phyloP scores from a whole-genome alignment of 192 early-diverging fungal genomes.

The Gamsiella multidivaricata region DNA sequence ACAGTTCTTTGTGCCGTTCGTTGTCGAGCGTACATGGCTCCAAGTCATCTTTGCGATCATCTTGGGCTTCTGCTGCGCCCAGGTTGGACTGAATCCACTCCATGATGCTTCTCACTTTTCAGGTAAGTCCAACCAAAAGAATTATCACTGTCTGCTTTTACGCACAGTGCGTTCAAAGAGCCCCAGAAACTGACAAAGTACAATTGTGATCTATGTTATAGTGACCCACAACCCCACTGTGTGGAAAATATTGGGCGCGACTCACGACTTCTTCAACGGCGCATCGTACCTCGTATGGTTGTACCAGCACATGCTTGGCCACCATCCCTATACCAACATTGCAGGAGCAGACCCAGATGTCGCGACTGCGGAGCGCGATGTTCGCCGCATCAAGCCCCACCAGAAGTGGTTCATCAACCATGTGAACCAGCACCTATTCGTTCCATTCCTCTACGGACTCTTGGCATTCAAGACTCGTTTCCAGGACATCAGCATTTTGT shows the following conservation, averaged over 20 bases:
- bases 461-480: slow-evolving; percentile 63
- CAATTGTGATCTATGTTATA: neutral
- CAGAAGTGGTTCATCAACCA: slow-evolving; percentile 65
- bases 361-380: slow-evolving; percentile 57
- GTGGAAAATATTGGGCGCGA: slow-evolving; percentile 65
- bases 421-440: slow-evolving; percentile 60
- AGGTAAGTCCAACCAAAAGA: slow-evolving; percentile 20
- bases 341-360: slow-evolving; percentile 67
- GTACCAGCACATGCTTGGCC: slow-evolving; percentile 69
- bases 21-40: slow-evolving; percentile 58
- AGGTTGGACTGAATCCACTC: slow-evolving; percentile 65
- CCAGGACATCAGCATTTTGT: slow-evolving; percentile 63
- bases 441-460: slow-evolving; percentile 63
- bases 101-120: slow-evolving; percentile 69
- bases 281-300: slow-evolving; percentile 66
- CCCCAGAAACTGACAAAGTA: neutral
- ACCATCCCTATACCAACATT: slow-evolving; percentile 71
- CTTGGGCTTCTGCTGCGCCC: slow-evolving; percentile 63
- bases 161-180: too few species aligned
- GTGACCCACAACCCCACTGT: slow-evolving; percentile 63
- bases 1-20: slow-evolving; percentile 57
- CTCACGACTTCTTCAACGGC: slow-evolving; percentile 70
- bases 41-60: slow-evolving; percentile 59
- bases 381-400: slow-evolving; percentile 63
- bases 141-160: too few species aligned